These are phyloP conservation scores for Mycena polygramma DNA, from an alignment of 768 basidiomycete genomes.

Conservation along the genomic window DNA sequence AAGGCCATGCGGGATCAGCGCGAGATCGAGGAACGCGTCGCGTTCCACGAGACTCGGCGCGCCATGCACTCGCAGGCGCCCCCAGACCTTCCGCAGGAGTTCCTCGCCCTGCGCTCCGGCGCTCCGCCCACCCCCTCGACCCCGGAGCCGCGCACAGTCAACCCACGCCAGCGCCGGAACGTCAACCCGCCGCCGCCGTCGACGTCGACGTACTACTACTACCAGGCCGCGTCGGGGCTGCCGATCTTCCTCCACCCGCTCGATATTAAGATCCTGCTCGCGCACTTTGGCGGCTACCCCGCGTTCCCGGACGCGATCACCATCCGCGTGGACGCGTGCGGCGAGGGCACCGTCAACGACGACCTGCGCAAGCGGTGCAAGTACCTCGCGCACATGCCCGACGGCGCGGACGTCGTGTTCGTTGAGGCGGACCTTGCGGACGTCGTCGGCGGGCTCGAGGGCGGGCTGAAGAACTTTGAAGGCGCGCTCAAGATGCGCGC, in stretches of 20 bases:
- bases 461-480: conserved; percentile 87
- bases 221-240: conserved; percentile 92
- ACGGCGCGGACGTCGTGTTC: conserved; percentile 94
- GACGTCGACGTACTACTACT: conserved; percentile 94
- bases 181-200: conserved; percentile 90
- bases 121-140: conserved; percentile 24
- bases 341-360: conserved; percentile 89
- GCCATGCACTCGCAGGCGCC: conserved; percentile 20
- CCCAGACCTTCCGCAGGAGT: conserved; percentile 69
- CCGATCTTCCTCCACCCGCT: conserved; percentile 95
- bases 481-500: conserved; percentile 82
- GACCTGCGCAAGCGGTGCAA: conserved; percentile 96
- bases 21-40: conserved; percentile 64
- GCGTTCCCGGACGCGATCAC: conserved; percentile 88
- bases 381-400: conserved; percentile 93
- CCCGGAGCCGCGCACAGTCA: conserved; percentile 37
- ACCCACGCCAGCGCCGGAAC: conserved; percentile 76
- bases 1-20: conserved; percentile 69
- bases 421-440: conserved; percentile 87
- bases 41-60: conserved; percentile 45
- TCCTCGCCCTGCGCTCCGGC: conserved; percentile 61
- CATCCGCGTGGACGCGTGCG: conserved; percentile 82
- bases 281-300: conserved; percentile 85
- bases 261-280: conserved; percentile 92
- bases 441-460: conserved; percentile 74